phyloP scores from a whole-genome alignment of 805 yeast genomes.

The Priceomyces castillae region DNA sequence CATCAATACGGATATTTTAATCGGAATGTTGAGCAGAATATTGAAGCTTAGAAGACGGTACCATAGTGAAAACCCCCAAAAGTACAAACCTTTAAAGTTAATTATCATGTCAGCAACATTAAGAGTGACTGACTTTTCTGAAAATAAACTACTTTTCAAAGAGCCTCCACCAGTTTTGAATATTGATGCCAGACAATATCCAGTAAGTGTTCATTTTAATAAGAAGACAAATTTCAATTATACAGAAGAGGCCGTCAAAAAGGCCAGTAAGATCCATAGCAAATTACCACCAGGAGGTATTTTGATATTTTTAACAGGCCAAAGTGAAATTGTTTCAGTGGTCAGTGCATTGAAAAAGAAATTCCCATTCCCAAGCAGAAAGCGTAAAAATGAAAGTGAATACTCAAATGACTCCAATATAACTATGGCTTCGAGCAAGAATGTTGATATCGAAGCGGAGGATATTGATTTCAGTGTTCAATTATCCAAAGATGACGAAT shows the following conservation, averaged over 20 bases:
- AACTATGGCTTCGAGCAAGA: slow-evolving; percentile 52
- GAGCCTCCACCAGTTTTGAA: slow-evolving; percentile 82
- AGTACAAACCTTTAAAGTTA: slow-evolving; percentile 65
- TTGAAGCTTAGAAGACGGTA: slow-evolving; percentile 64
- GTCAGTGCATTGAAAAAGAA: slow-evolving; percentile 67
- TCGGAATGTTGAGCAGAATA: slow-evolving; percentile 91
- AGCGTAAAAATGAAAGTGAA: slow-evolving; percentile 7
- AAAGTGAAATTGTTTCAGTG: slow-evolving; percentile 78
- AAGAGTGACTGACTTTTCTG: slow-evolving; percentile 89
- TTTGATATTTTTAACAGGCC: slow-evolving; percentile 89
- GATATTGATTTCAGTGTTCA: slow-evolving; percentile 74
- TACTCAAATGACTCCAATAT: slow-evolving; percentile 29
- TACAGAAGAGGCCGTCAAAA: slow-evolving; percentile 80
- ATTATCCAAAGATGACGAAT: slow-evolving; percentile 30
- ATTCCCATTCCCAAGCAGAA: slow-evolving; percentile 53
- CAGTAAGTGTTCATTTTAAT: slow-evolving; percentile 89
- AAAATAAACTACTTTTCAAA: slow-evolving; percentile 65
- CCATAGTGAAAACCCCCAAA: slow-evolving; percentile 44
- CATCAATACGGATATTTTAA: slow-evolving; percentile 90
- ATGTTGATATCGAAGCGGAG: slow-evolving; percentile 78
- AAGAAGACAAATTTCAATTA: slow-evolving; percentile 75
- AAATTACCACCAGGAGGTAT: slow-evolving; percentile 92
- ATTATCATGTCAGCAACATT: slow-evolving; percentile 97
- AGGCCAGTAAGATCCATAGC: slow-evolving; percentile 82
- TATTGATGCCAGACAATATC: slow-evolving; percentile 91